These are phyloP conservation scores for Chaetomium strumarium DNA, from an alignment of 2,329 filamentous ascomycete species.

Conservation along the genomic window DNA sequence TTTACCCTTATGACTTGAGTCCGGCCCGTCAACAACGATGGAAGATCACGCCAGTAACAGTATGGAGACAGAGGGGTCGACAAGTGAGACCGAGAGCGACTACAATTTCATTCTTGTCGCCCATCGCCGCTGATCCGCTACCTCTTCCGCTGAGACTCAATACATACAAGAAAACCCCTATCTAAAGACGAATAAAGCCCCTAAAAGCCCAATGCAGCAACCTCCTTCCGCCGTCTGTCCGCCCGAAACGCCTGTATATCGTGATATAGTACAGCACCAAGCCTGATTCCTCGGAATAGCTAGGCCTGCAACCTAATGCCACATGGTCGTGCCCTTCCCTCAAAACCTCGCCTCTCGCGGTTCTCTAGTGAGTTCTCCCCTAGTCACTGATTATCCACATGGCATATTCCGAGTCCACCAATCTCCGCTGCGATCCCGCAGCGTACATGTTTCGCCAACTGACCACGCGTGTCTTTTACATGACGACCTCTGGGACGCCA, in stretches of 20 bases:
- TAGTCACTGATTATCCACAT: neutral
- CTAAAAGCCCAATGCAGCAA: neutral
- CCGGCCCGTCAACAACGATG: no score
- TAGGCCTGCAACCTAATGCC: constrained; percentile 5
- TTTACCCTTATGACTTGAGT: no score
- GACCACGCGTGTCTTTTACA: constrained; percentile 13
- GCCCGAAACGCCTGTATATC: constrained; percentile 7
- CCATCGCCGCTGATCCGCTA: neutral
- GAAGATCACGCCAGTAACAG: no score
- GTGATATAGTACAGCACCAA: constrained; percentile 19
- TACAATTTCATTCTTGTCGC: constrained; percentile 8
- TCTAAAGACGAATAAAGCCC: constrained; percentile 1
- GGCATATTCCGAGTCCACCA: neutral
- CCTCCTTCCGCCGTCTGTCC: neutral
- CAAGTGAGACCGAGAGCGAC: constrained; percentile 1
- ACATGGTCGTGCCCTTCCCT: neutral
- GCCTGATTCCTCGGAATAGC: constrained; percentile 3
- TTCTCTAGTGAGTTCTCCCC: neutral
- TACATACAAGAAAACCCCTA: neutral
- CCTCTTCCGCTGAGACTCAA: neutral
- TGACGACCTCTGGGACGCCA: constrained; percentile 19
- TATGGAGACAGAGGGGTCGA: neutral
- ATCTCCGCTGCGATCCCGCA: no score
- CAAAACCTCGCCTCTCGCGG: neutral
- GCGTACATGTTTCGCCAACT: neutral